phyloP scores from a whole-genome alignment of 805 yeast species.

The Starmerella powellii region DNA sequence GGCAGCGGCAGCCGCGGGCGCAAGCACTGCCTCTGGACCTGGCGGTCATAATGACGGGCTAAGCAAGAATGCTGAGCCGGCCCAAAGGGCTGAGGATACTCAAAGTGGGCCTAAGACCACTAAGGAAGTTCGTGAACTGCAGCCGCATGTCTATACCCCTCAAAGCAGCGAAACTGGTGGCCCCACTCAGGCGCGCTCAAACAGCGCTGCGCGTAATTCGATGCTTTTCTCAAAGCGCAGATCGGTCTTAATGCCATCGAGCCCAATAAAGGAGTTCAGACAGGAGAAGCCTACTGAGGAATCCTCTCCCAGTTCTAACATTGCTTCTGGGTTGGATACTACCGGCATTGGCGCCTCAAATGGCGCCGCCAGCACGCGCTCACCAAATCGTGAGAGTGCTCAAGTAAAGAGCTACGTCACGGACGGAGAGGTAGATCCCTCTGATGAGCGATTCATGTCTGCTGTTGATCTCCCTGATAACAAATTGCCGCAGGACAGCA shows the following conservation, averaged over 20 bases:
- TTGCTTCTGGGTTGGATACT: too few relatives aligned
- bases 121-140: slow-evolving; percentile 15
- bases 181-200: slow-evolving; percentile 21
- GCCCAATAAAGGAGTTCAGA: slow-evolving; percentile 8
- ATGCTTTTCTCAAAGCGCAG: slow-evolving; percentile 22
- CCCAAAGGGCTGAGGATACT: background rate
- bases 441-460: slow-evolving; percentile 16
- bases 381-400: slow-evolving; percentile 9
- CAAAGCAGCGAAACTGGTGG: slow-evolving; percentile 15
- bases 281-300: background rate
- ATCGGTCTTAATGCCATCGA: slow-evolving; percentile 16
- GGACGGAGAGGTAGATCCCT: slow-evolving; percentile 9
- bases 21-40: too few relatives aligned
- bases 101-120: background rate
- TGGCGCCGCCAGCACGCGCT: too few relatives aligned
- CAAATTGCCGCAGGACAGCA: background rate
- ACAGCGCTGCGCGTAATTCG: slow-evolving; percentile 24
- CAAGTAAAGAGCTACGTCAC: slow-evolving; percentile 14
- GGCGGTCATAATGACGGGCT: too few relatives aligned
- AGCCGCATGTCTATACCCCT: slow-evolving; percentile 15
- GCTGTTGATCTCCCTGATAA: slow-evolving; percentile 13
- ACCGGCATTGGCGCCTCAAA: too few relatives aligned
- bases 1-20: background rate
- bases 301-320: too few relatives aligned
- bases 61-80: background rate